A percentile compares a stretch with the other conserved stretches of the same genome.
Conservation (phyloP, 306 rosid genomes). For the Sicyos baderoa region DNA sequence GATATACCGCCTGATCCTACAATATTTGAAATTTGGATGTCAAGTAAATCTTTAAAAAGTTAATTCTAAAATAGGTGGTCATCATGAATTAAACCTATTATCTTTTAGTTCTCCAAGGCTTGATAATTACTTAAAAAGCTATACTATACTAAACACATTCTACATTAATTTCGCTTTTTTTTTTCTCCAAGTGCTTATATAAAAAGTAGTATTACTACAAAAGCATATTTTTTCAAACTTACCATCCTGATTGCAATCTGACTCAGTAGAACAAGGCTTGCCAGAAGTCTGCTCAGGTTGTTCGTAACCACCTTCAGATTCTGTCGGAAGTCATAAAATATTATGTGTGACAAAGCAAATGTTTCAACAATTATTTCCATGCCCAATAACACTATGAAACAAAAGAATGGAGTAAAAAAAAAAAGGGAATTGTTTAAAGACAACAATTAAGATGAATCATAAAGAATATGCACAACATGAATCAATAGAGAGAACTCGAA, state of each 20-base stretch:
- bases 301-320: conserved; percentile 56
- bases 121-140: neutral
- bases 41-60: too few species aligned
- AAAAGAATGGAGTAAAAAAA: too few species aligned
- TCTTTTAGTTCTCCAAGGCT: too few species aligned
- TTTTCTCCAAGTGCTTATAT: neutral
- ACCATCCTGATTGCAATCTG: conserved; percentile 65
- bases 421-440: neutral
- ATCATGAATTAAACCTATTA: too few species aligned
- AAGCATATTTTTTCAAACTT: conserved; percentile 18
- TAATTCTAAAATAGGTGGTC: too few species aligned
- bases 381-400: too few species aligned
- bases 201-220: neutral
- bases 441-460: neutral
- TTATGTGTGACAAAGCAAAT: too few species aligned
- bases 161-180: too few species aligned
- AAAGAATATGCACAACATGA: neutral
- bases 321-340: conserved; percentile 22
- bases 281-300: conserved; percentile 57
- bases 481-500: neutral
- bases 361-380: too few species aligned
- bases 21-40: too few species aligned
- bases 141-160: neutral
- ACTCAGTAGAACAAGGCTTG: conserved; percentile 52
- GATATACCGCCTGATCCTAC: too few species aligned